Base-by-base conservation (phyloP, 148 eudicot genomes). In the Camellia lanceoleosa region DNA sequence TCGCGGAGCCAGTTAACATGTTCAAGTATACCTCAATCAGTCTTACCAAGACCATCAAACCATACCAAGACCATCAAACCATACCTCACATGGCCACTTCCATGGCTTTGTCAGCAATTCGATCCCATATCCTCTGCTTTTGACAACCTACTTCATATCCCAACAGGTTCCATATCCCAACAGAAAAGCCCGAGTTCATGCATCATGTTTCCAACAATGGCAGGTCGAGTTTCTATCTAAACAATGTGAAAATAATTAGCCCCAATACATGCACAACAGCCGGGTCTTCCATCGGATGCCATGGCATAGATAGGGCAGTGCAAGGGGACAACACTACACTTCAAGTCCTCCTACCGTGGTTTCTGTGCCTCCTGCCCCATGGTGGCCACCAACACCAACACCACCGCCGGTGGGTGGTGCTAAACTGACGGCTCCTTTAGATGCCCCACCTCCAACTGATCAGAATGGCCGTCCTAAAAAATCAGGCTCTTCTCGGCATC, bases 261-360 rank as follows among this genome's bases (percentile, higher is more conserved):
- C 95, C 95, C 4, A 88, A 93, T 76, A 79, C 91, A 20, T 90
- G 97, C 76, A 81, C 88, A 30, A 30, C 38, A 11, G 68, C 75
- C 9, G 86, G 90, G 6, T 71, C 85, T 49, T 81, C 90, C 7
- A 79, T 93, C 10, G 82, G 90, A 69, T 93, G 97, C 71, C 97
- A 93, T 78, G 97, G 97, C 43, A 85, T 93, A 51, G 97, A 91
- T 61, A 85, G 86, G n/a, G 91, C 18, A 5, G 3, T n/a, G 12
- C 38, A 30, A 30, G 38, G 38, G 38, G 38, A 30, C 38, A 30
- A 30, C 38, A 30, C 38, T 30, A 30, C 38, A 30, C 38, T 30
- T 30, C 38, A 30, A 12, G 71, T 49, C 73, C 84, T 13, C 75
- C 85, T 6, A 19, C 16, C 20, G 51, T 19, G 5, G 23, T 55